These are phyloP conservation scores for Penicillium atrosanguineum DNA, from an alignment of 495 filamentous ascomycete species.

Conservation along the genomic window DNA sequence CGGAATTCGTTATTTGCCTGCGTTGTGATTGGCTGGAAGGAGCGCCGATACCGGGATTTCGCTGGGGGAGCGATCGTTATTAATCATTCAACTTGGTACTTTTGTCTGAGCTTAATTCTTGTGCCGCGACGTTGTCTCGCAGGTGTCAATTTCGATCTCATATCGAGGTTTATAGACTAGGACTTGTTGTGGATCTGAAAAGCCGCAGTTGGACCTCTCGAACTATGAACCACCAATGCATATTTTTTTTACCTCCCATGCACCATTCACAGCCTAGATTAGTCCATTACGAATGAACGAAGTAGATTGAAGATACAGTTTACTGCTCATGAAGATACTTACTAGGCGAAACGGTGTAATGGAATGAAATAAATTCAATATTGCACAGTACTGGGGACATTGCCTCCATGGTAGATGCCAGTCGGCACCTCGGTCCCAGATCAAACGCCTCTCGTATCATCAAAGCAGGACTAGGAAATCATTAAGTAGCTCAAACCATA, in stretches of 20 bases:
- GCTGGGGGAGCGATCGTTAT: conserved; percentile 6
- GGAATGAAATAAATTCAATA: not conserved
- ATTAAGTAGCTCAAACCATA: conserved; percentile 20
- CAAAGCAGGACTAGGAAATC: conserved; percentile 9
- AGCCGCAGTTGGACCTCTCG: no score
- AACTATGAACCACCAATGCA: no score
- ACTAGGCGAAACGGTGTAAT: no score
- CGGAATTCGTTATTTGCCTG: conserved; percentile 22
- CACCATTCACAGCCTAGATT: no score
- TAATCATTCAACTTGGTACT: not conserved
- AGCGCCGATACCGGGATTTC: conserved; percentile 26
- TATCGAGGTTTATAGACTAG: not conserved
- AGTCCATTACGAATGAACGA: no score
- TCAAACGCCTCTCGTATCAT: conserved; percentile 21
- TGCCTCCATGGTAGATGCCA: conserved; percentile 8
- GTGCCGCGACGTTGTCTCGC: not conserved
- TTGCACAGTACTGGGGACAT: not conserved
- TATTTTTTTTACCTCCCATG: no score
- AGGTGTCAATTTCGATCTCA: not conserved
- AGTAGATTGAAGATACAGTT: no score
- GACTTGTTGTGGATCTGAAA: no score
- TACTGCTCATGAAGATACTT: no score
- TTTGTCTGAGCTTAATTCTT: not conserved
- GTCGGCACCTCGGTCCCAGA: conserved; percentile 4
- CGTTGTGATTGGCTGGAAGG: conserved; percentile 18